Base-by-base conservation (phyloP, 2,329 filamentous ascomycete species). In the Akanthomyces dipterigenus region DNA sequence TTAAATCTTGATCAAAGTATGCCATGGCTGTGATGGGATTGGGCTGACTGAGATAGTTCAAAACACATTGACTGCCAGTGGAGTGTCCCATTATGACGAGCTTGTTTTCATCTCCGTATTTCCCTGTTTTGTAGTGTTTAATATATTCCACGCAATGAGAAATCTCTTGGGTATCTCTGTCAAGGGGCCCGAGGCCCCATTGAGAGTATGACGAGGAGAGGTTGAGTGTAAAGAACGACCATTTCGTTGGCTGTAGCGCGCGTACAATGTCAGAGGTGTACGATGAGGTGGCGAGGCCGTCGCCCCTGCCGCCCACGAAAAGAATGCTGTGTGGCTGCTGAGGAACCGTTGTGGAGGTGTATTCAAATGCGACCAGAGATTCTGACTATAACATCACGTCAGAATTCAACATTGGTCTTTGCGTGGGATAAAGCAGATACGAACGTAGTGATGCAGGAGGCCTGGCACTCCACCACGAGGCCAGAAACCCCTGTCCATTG, bases 61-160 rank as follows among this genome's bases (percentile, higher is more conserved):
- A 78, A 11, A 84, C 78, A 68, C 87, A 86, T 70, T 89, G 87
- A 65, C 82, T 87, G 0, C 86, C 86, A 0, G 87, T 89, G 1
- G 82, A 86, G 67, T 88, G 85, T 2, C 86, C 86, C 84, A 89
- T 87, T 43, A 88, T 72, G 28, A 87, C 83, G 20, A 88, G 68
- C 61, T 84, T 85, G 8, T 74, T 76, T 7, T 82, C 74, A 54
- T 70, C 12, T 24, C 55, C 67, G 50, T 65, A 71, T 54, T 70
- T 69, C 51, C 67, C 65, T 9, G 62, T 65, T 63, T 74, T 74
- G 64, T 73, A 72, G 28, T 70, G 67, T 50, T 67, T 65, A 62
- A 73, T 70, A 62, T 70, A 70, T 54, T 64, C 64, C 28, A 66
- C 45, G 60, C 68, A 73, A 60, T 68, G 62, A 18, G 72, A 71